phyloP scores from a whole-genome alignment of 495 filamentous ascomycete genomes.

The Jackrogersella multiformis region DNA sequence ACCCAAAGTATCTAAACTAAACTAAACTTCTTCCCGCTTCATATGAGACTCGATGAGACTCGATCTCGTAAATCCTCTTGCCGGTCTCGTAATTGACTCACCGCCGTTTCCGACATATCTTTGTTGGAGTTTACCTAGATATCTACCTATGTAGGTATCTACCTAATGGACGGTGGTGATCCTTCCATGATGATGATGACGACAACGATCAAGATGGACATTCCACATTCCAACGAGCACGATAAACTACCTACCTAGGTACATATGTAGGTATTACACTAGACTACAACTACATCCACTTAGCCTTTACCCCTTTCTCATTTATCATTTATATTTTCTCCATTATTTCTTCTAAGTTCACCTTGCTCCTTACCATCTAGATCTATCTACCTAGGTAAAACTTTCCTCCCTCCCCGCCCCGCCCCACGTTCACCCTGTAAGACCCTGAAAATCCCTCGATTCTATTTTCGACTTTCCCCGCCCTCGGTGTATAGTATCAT shows the following conservation, averaged over 20 bases:
- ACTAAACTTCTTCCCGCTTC: background rate
- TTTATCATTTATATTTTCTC: too few relatives aligned
- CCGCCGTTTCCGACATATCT: background rate
- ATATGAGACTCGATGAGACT: background rate
- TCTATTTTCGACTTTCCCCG: slow-evolving; percentile 21
- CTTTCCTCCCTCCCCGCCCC: background rate
- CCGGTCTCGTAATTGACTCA: slow-evolving; percentile 20
- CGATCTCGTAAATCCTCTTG: slow-evolving; percentile 9
- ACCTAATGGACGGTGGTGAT: slow-evolving; percentile 2
- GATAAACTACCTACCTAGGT: background rate
- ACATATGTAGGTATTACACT: background rate
- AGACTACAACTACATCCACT: background rate
- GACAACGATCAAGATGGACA: background rate
- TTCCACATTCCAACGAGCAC: background rate
- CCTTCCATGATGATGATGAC: slow-evolving; percentile 2
- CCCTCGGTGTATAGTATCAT: background rate
- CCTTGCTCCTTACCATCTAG: too few relatives aligned
- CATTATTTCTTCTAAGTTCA: too few relatives aligned
- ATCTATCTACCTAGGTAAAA: slow-evolving; percentile 7
- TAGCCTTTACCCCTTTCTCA: slow-evolving; percentile 5
- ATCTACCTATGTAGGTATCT: background rate
- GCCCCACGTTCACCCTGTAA: slow-evolving; percentile 13
- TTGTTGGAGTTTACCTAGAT: slow-evolving; percentile 4
- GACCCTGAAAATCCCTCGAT: slow-evolving; percentile 42
- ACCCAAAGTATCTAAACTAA: background rate